Evolutionary conservation across 257 asterid genomes (phyloP).

Genomic region (Petrea volubilis): DNA sequence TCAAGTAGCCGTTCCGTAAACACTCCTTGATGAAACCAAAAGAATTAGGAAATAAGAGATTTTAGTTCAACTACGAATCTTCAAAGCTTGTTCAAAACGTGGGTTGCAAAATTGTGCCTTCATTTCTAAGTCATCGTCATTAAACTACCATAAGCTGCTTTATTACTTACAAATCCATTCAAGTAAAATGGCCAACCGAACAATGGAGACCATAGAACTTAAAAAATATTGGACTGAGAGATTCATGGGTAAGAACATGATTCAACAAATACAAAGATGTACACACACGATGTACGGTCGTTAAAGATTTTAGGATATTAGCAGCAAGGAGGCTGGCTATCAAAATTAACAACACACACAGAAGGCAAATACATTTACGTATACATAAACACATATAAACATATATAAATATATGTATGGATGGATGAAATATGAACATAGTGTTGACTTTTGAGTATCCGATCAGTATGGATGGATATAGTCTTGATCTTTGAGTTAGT

Average conservation of each 20-base stretch:
- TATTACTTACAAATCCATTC: not conserved
- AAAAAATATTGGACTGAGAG: not conserved
- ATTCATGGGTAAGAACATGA: not conserved
- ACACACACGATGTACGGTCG: not conserved
- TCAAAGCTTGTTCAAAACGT: not conserved
- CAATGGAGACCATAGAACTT: not conserved
- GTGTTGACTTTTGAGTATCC: too few relatives aligned
- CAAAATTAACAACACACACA: not conserved
- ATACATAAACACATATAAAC: not conserved
- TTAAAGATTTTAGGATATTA: not conserved
- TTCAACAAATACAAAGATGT: not conserved
- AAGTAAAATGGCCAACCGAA: not conserved
- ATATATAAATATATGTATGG: not conserved
- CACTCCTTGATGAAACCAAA: not conserved
- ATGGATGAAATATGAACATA: too few relatives aligned
- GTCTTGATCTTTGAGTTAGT: not conserved
- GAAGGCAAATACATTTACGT: too few relatives aligned
- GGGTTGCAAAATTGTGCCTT: not conserved
- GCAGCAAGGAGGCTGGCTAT: not conserved
- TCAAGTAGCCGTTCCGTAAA: not conserved
- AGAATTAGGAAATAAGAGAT: not conserved
- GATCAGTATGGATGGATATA: not conserved
- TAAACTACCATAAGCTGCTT: not conserved
- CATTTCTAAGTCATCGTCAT: not conserved
- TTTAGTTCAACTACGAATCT: not conserved